A percentile compares a stretch with the other conserved stretches of the same genome.
These are phyloP conservation scores for Mesembryanthemum crystallinum DNA, from an alignment of 148 eudicot genomes.

Conservation along the genomic window DNA sequence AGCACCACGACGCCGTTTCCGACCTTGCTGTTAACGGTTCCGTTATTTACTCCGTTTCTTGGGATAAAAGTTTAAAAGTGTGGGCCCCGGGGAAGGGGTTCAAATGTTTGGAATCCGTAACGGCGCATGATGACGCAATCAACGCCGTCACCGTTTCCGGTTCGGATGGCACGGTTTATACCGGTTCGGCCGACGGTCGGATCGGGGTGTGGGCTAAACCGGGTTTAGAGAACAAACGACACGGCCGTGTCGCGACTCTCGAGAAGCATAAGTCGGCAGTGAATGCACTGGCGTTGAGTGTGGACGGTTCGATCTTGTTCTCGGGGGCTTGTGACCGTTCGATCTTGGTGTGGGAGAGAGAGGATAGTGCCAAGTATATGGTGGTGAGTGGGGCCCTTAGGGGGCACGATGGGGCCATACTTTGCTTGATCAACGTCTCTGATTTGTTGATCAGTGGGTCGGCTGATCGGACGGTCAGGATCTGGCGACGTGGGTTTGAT, in stretches of 20 bases:
- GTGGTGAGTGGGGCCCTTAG: constrained; percentile 56
- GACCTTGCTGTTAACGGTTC: constrained; percentile 26
- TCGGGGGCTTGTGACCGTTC: constrained; percentile 81
- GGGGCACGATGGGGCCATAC: constrained; percentile 64
- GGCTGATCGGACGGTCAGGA: constrained; percentile 76
- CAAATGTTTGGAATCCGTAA: constrained; percentile 45
- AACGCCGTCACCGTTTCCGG: constrained; percentile 52
- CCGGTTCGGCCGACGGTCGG: constrained; percentile 60
- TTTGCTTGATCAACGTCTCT: constrained; percentile 48
- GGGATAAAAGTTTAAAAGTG: constrained; percentile 63
- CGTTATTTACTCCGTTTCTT: constrained; percentile 60
- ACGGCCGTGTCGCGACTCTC: constrained; percentile 41
- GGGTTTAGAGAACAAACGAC: constrained; percentile 6
- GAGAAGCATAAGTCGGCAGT: constrained; percentile 70
- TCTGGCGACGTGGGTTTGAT: constrained; percentile 51
- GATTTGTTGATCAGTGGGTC: constrained; percentile 73
- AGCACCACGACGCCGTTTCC: constrained; percentile 86
- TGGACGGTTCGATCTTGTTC: constrained; percentile 48
- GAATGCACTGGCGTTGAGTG: constrained; percentile 55
- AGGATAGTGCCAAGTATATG: constrained; percentile 49
- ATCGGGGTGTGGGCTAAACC: constrained; percentile 49
- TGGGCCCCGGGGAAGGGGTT: constrained; percentile 37
- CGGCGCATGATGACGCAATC: constrained; percentile 67
- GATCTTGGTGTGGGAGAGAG: constrained; percentile 75
- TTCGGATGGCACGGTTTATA: constrained; percentile 46